Base-by-base conservation (phyloP, 306 rosid species). In the Rosa chinensis region DNA sequence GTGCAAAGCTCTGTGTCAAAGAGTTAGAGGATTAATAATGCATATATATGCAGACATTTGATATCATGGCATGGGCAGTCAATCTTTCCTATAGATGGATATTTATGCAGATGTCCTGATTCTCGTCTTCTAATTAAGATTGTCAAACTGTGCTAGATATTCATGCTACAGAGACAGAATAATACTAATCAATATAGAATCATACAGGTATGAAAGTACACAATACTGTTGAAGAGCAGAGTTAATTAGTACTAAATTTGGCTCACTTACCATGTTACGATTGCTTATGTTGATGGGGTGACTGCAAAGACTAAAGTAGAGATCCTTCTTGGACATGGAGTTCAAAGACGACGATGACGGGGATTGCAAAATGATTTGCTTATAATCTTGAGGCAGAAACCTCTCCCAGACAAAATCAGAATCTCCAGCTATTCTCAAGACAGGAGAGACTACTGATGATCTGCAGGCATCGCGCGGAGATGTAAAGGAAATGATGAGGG, bases 1-100 rank as follows among this genome's bases (percentile, higher is more conserved):
- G 37, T 2, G 40, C 80, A 77, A 85, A 77, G 42, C 82, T 85
- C 92, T 89, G 86, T 68, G 4, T 16, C 56, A 16, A 50, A 16
- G 12, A 72, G 37, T 40, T 11, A n/a, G 20, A 8, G 8, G 4
- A 68, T 35, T 5, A 16, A 14, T 68, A 14, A 7, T 1, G 4
- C 10, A 40, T 4, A 11, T 35, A 12, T 28, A 12, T 9, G 3
- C 2, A 32, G 37, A 32, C 3, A 66, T 66, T 45, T 42, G 11
- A 70, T 43, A 8, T 47, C 20, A 44, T 45, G 56, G 56, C 48
- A 44, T 44, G 10, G 48, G 11, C 48, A 8, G 48, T 44, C 48
- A 8, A 44, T 44, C 48, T 44, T 44, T 44, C 48, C 10, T 44
- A 1, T 8, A 44, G 48, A 44, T 44, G 28, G 28, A 25, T 25